phyloP scores from a whole-genome alignment of 257 asterid genomes.

The Anisodus acutangulus region DNA sequence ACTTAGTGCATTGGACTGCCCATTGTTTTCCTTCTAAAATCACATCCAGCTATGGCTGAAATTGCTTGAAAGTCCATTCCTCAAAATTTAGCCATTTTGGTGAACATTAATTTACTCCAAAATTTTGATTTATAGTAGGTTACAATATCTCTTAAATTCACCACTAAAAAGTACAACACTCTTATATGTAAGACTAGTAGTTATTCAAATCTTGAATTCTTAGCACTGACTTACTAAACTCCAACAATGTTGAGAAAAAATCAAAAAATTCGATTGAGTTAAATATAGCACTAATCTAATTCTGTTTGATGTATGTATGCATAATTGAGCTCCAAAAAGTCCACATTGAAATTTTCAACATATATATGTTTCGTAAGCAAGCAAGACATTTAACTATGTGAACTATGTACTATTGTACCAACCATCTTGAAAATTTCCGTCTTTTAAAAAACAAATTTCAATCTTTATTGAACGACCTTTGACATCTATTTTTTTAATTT shows the following conservation, averaged over 20 bases:
- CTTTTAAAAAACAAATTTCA: constrained; percentile 9
- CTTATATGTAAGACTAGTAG: background rate
- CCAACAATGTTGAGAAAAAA: background rate
- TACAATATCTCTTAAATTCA: background rate
- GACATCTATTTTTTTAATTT: background rate
- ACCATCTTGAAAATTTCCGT: constrained; percentile 4
- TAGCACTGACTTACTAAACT: background rate
- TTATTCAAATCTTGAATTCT: too few species aligned
- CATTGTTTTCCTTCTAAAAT: background rate
- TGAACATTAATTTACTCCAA: background rate
- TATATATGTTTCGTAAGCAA: background rate
- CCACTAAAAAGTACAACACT: background rate
- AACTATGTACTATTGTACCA: background rate
- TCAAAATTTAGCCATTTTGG: background rate
- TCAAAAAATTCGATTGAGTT: background rate
- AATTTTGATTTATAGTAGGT: background rate
- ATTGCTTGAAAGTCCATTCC: background rate
- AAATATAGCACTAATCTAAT: background rate
- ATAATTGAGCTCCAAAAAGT: constrained; percentile 20
- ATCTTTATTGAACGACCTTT: constrained; percentile 14
- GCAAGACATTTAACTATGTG: background rate
- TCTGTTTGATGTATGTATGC: background rate
- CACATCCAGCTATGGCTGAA: background rate
- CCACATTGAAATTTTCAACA: background rate
- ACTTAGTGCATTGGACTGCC: too few species aligned